These are phyloP conservation scores for Lizonia empirigonia DNA, from an alignment of 2,329 filamentous ascomycete genomes.

Conservation along the genomic window DNA sequence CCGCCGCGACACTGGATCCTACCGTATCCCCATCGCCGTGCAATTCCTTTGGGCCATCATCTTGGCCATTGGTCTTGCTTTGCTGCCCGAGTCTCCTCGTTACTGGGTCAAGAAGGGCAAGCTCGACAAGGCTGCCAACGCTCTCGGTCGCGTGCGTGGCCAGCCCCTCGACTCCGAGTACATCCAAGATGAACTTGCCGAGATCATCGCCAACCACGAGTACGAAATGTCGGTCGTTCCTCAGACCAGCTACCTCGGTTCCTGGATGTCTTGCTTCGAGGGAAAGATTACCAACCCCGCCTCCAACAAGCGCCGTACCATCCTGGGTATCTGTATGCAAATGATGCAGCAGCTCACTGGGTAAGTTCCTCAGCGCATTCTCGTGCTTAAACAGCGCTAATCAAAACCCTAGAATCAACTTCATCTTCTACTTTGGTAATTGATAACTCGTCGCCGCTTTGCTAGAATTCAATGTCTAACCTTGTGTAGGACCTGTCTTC, in stretches of 20 bases:
- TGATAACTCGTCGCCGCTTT: no score
- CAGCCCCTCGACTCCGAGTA: slow-evolving; percentile 76
- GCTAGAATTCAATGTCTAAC: not conserved
- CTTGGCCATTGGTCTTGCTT: slow-evolving; percentile 71
- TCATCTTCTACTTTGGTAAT: slow-evolving; percentile 74
- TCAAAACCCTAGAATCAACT: slow-evolving; percentile 72
- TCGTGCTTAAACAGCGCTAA: not conserved
- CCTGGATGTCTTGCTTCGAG: slow-evolving; percentile 70
- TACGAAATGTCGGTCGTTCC: slow-evolving; percentile 70
- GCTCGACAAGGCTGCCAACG: slow-evolving; percentile 67
- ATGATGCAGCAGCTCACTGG: slow-evolving; percentile 67
- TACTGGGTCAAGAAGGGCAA: slow-evolving; percentile 82
- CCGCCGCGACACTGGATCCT: slow-evolving; percentile 68
- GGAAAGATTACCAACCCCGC: slow-evolving; percentile 57
- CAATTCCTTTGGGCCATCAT: slow-evolving; percentile 85
- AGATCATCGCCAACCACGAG: slow-evolving; percentile 91
- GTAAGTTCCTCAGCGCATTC: not conserved
- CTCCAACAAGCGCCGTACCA: slow-evolving; percentile 57
- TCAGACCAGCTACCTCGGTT: slow-evolving; percentile 47
- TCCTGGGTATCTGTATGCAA: slow-evolving; percentile 56
- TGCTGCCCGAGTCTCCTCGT: slow-evolving; percentile 85
- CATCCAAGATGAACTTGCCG: slow-evolving; percentile 79
- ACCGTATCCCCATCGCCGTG: slow-evolving; percentile 77
- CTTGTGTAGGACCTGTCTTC: slow-evolving; percentile 67
- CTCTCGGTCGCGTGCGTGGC: slow-evolving; percentile 74